Evolutionary conservation across 2,329 filamentous ascomycete species (phyloP).

Genomic region (Fusarium sambucinum): DNA sequence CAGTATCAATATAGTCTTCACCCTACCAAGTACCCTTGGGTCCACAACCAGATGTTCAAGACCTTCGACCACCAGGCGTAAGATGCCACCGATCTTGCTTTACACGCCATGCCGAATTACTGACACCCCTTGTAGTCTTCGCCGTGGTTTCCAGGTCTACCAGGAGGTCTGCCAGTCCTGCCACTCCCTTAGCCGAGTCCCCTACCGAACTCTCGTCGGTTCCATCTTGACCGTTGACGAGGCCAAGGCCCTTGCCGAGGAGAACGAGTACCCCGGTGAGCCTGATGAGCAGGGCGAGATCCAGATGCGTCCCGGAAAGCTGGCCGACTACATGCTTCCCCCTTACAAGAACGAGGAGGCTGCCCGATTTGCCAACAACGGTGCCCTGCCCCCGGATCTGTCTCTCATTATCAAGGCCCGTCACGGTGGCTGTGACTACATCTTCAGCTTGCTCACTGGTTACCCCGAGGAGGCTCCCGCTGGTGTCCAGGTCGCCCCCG

Average conservation of each 20-base stretch:
- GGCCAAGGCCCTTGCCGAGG: conserved; percentile 96
- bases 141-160: conserved; percentile 99
- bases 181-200: conserved; percentile 94
- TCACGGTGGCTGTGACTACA: conserved; percentile 98
- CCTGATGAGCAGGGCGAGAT: conserved; percentile 98
- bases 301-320: conserved; percentile 97
- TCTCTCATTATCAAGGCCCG: conserved; percentile 97
- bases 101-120: conserved; percentile 21
- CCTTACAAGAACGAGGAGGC: conserved; percentile 99
- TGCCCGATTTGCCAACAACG: conserved; percentile 96
- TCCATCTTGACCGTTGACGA: conserved; percentile 95
- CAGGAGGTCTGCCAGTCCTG: conserved; percentile 97
- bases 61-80: conserved; percentile 98
- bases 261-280: conserved; percentile 98
- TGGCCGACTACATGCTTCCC: conserved; percentile 93
- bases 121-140: conserved; percentile 72
- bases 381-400: conserved; percentile 96
- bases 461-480: conserved; percentile 97
- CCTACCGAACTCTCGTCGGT: conserved; percentile 93
- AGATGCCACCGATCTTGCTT: conserved; percentile 58
- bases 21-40: conserved; percentile 93
- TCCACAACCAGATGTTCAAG: conserved; percentile 90
- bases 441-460: conserved; percentile 95
- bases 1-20: conserved; percentile 76
- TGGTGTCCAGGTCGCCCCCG: conserved; percentile 84